Conservation (phyloP, 805 yeast genomes). For the Isabelozyma heimii region DNA sequence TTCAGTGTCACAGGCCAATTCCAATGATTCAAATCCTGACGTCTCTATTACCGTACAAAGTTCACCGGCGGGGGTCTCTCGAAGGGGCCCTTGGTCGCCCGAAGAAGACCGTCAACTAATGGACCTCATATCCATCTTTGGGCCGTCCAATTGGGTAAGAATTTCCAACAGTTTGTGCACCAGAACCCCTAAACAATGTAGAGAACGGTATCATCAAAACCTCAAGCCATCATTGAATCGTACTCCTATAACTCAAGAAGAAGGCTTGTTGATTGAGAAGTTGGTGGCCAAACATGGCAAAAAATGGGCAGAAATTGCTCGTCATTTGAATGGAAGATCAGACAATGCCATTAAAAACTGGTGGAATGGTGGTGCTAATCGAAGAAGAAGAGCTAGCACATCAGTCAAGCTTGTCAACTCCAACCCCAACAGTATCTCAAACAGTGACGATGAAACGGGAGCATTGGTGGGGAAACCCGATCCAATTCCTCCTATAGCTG, state of each 20-base stretch:
- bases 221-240: constrained; percentile 81
- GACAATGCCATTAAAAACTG: constrained; percentile 92
- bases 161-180: constrained; percentile 71
- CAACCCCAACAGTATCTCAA: constrained; percentile 8
- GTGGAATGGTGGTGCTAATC: constrained; percentile 95
- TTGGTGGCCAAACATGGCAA: constrained; percentile 79
- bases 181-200: constrained; percentile 86
- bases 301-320: constrained; percentile 90
- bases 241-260: constrained; percentile 80
- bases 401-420: constrained; percentile 5
- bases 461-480: background rate
- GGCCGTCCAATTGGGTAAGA: constrained; percentile 87
- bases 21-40: background rate
- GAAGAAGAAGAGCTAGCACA: constrained; percentile 56
- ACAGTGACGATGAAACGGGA: constrained; percentile 1
- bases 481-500: background rate
- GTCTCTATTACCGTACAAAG: constrained; percentile 5
- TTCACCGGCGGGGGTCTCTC: constrained; percentile 15
- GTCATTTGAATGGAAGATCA: constrained; percentile 82
- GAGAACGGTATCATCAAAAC: constrained; percentile 90
- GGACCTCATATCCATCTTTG: constrained; percentile 65
- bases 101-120: constrained; percentile 75
- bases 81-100: constrained; percentile 89
- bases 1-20: background rate
- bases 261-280: constrained; percentile 77